Evolutionary conservation across 2,329 filamentous ascomycete genomes (phyloP).

Genomic region (Colletotrichum cereale): DNA sequence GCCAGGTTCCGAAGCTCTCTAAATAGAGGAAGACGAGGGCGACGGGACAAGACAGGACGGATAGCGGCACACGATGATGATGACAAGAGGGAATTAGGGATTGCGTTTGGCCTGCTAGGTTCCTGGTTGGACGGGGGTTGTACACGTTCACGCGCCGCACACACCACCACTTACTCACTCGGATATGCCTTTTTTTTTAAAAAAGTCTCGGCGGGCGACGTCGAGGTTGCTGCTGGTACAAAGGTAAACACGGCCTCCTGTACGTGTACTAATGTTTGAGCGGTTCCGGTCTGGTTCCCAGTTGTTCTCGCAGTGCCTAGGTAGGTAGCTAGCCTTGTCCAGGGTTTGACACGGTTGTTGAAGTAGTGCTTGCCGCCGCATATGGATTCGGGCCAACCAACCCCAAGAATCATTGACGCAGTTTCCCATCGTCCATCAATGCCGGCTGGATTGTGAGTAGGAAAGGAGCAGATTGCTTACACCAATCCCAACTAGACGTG

Average conservation of each 20-base stretch:
- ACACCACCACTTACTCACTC: neutral
- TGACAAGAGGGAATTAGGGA: slow-evolving; percentile 3
- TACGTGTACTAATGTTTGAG: neutral
- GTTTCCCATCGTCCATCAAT: neutral
- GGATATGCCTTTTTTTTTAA: neutral
- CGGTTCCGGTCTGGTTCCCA: neutral
- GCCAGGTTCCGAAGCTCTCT: slow-evolving; percentile 37
- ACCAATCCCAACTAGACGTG: neutral
- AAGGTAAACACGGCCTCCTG: neutral
- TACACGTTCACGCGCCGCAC: slow-evolving; percentile 25
- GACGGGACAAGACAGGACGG: neutral
- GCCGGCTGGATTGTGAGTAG: neutral
- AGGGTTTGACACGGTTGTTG: neutral
- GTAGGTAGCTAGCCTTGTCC: neutral
- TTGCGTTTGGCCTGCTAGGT: slow-evolving; percentile 16
- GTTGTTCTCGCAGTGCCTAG: neutral
- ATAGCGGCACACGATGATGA: slow-evolving; percentile 7
- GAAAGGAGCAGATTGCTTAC: neutral
- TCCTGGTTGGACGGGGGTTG: slow-evolving; percentile 26
- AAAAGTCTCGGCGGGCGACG: neutral
- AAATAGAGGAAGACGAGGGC: neutral
- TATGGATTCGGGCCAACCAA: neutral
- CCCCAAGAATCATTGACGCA: slow-evolving; percentile 8
- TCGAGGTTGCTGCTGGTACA: neutral
- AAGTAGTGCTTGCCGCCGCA: neutral